Percentiles rank a stretch among this genome's conserved stretches.
phyloP scores from a whole-genome alignment of 305 asterid species.

The Fraxinus latifolia region DNA sequence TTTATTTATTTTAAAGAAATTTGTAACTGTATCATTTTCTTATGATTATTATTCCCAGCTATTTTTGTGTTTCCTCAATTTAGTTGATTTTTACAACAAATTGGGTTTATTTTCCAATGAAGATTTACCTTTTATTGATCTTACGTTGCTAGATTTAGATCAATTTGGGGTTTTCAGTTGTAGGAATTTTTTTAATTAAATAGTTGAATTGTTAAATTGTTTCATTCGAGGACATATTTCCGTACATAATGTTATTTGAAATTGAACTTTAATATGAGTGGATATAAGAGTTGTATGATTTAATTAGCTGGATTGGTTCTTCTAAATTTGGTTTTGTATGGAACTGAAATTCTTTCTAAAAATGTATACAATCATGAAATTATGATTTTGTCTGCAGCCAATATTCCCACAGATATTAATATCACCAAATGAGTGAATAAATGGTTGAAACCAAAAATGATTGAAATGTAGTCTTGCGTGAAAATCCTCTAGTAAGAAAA shows the following conservation, averaged over 20 bases:
- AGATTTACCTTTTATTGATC: slow-evolving; percentile 8
- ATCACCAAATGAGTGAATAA: not conserved
- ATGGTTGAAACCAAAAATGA: not conserved
- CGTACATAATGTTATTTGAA: slow-evolving; percentile 1
- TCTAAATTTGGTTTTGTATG: slow-evolving; percentile 2
- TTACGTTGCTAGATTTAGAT: not conserved
- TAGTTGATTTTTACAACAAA: not conserved
- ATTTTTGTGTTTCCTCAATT: not conserved
- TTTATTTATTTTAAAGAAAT: not conserved
- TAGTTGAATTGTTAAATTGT: not conserved
- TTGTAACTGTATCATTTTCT: not conserved
- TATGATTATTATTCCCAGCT: not conserved
- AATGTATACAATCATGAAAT: not conserved
- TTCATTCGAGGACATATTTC: not conserved
- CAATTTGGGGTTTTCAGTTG: slow-evolving; percentile 12
- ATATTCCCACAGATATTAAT: not conserved
- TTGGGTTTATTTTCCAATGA: not conserved
- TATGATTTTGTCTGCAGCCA: not conserved
- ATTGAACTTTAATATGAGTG: not conserved
- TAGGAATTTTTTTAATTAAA: not conserved
- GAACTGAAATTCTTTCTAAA: not conserved
- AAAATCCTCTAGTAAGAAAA: not conserved
- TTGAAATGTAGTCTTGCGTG: not conserved
- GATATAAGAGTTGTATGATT: not conserved
- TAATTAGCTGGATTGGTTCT: not conserved